phyloP scores from a whole-genome alignment of 257 asterid species.

The Solanum sparsipilum region DNA sequence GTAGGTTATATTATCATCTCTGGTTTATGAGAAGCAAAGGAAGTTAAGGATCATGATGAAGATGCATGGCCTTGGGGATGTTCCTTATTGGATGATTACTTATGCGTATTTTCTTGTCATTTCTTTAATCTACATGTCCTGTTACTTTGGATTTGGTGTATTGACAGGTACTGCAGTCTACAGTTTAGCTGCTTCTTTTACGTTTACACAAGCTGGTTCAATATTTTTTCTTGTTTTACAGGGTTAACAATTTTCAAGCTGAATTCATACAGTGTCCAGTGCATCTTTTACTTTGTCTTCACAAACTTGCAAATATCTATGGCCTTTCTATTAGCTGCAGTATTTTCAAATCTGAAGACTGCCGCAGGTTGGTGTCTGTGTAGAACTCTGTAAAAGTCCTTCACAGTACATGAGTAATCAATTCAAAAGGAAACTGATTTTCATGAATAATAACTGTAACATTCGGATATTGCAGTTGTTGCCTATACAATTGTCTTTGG shows the following conservation, averaged over 20 bases:
- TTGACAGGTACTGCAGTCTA: constrained; percentile 11
- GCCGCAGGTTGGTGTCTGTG: constrained; percentile 18
- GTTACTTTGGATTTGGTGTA: constrained; percentile 20
- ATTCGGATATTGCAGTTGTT: constrained; percentile 6
- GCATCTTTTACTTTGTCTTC: constrained; percentile 25
- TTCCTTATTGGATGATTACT: constrained; percentile 25
- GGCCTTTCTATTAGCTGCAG: constrained; percentile 20
- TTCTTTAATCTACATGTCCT: constrained; percentile 14
- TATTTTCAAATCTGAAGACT: constrained; percentile 20
- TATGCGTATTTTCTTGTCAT: constrained; percentile 30
- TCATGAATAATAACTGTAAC: background rate
- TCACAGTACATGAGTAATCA: background rate
- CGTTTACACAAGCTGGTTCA: background rate
- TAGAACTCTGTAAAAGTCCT: background rate
- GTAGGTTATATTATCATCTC: constrained; percentile 22
- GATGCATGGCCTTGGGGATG: constrained; percentile 36
- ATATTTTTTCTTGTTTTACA: constrained; percentile 5
- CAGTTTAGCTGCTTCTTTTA: background rate
- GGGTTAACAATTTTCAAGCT: constrained; percentile 23
- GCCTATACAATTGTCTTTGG: constrained; percentile 23
- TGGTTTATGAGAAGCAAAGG: constrained; percentile 37
- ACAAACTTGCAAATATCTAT: constrained; percentile 29
- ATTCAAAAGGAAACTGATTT: background rate
- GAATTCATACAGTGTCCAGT: constrained; percentile 24
- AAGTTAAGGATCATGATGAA: constrained; percentile 32